A percentile compares a stretch with the other conserved stretches of the same genome.
These are phyloP conservation scores for Acanthamoeba lenticulata DNA, from an alignment of 208 protist species.

Conservation along the genomic window DNA sequence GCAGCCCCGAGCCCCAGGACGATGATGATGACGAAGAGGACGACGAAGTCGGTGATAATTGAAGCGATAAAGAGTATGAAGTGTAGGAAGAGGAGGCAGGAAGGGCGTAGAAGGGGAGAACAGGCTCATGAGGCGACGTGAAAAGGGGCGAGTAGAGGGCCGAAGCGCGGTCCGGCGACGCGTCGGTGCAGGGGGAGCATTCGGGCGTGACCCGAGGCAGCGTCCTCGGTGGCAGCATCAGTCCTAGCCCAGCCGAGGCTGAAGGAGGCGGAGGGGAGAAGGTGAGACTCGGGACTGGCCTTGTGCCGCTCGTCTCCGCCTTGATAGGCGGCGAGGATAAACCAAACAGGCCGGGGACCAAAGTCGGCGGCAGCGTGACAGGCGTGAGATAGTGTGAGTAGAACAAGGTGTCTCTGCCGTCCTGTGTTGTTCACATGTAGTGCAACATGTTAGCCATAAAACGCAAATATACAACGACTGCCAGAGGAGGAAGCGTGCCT, in stretches of 20 bases:
- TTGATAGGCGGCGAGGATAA: neutral
- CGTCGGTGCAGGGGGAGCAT: neutral
- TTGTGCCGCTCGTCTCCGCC: neutral
- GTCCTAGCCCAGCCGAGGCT: neutral
- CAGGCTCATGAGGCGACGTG: neutral
- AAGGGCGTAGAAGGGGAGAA: neutral
- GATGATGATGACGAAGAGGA: too few relatives aligned
- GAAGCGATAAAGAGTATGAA: too few relatives aligned
- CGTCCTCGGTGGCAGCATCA: neutral
- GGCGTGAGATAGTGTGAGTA: slow-evolving; percentile 15
- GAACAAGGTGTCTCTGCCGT: neutral
- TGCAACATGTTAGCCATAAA: neutral
- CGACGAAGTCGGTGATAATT: too few relatives aligned
- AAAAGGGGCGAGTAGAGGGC: neutral
- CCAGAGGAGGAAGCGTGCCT: neutral
- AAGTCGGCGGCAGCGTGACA: neutral
- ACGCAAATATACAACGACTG: neutral
- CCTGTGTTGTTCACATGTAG: neutral
- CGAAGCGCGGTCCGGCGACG: neutral
- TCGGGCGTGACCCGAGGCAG: neutral
- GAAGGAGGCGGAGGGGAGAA: neutral
- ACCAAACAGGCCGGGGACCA: neutral
- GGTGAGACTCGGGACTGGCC: neutral
- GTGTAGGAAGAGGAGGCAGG: too few relatives aligned
- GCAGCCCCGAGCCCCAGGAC: neutral